Evolutionary conservation across 2,329 filamentous ascomycete genomes (phyloP).

Genomic region (Penicillium olsonii): DNA sequence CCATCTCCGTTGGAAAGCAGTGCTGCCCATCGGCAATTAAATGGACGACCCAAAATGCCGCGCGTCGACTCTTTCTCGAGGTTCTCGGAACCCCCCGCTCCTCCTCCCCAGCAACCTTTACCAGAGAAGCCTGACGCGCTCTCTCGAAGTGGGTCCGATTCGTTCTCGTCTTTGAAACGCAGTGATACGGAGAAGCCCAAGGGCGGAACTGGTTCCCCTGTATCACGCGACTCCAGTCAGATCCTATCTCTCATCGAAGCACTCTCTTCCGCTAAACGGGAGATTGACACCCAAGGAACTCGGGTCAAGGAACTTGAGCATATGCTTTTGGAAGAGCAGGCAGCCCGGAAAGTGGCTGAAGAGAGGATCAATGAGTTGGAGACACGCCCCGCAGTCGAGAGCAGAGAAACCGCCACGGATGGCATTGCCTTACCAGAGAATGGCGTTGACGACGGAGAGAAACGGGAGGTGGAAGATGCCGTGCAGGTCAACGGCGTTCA

Average conservation of each 20-base stretch:
- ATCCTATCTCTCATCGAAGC: slow-evolving; percentile 84
- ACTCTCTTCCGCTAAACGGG: slow-evolving; percentile 77
- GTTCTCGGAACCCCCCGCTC: slow-evolving; percentile 90
- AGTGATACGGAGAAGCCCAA: slow-evolving; percentile 74
- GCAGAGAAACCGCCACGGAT: slow-evolving; percentile 46
- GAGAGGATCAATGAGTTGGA: slow-evolving; percentile 73
- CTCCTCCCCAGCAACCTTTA: slow-evolving; percentile 87
- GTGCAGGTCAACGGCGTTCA: slow-evolving; percentile 14
- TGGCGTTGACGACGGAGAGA: slow-evolving; percentile 6
- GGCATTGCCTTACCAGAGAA: slow-evolving; percentile 44
- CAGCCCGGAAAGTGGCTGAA: slow-evolving; percentile 81
- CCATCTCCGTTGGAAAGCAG: slow-evolving; percentile 47
- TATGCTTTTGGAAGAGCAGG: slow-evolving; percentile 74
- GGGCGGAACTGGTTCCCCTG: slow-evolving; percentile 47
- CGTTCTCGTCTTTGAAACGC: slow-evolving; percentile 65
- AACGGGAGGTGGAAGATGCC: background rate
- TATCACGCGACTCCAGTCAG: slow-evolving; percentile 65
- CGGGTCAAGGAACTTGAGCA: slow-evolving; percentile 80
- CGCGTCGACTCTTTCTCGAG: slow-evolving; percentile 76
- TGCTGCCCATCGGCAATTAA: slow-evolving; percentile 48
- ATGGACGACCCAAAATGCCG: slow-evolving; percentile 48
- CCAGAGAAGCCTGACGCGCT: slow-evolving; percentile 84
- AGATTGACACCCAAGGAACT: slow-evolving; percentile 79
- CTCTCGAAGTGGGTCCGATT: slow-evolving; percentile 47
- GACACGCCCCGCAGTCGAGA: slow-evolving; percentile 54